Percentiles rank a stretch among this genome's conserved stretches.
phyloP scores from a whole-genome alignment of 2,329 filamentous ascomycete genomes.

The Scortechinia acanthostroma region DNA sequence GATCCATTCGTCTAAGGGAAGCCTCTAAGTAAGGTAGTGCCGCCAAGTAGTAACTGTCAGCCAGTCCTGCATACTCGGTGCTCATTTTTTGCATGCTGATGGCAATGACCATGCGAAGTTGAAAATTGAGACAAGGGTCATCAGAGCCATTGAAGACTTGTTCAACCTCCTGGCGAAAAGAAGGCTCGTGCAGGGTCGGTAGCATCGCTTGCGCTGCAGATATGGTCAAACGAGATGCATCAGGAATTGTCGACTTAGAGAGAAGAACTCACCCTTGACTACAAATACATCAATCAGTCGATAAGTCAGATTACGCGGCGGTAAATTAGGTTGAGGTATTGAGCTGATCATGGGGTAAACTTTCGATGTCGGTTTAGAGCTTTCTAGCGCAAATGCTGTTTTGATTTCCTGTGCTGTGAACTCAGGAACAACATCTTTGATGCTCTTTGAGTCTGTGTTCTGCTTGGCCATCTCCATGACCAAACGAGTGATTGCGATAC shows the following conservation, averaged over 20 bases:
- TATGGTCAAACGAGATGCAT: neutral
- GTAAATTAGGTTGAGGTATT: slow-evolving; percentile 48
- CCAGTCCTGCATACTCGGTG: slow-evolving; percentile 53
- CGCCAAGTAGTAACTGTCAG: slow-evolving; percentile 60
- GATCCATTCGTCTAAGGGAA: slow-evolving; percentile 48
- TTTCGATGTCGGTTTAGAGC: slow-evolving; percentile 22
- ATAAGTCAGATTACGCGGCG: slow-evolving; percentile 43
- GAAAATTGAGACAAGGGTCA: slow-evolving; percentile 52
- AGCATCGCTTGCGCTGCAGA: slow-evolving; percentile 52
- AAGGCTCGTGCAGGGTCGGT: slow-evolving; percentile 55
- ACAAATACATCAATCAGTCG: slow-evolving; percentile 53
- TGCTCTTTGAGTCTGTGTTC: slow-evolving; percentile 55
- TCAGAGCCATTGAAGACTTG: slow-evolving; percentile 45
- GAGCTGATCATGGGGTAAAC: slow-evolving; percentile 59
- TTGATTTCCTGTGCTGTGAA: slow-evolving; percentile 50
- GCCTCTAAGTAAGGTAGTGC: slow-evolving; percentile 49
- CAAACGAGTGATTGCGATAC: slow-evolving; percentile 56
- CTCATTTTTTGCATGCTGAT: slow-evolving; percentile 62
- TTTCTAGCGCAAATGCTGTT: slow-evolving; percentile 48
- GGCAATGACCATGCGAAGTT: slow-evolving; percentile 56
- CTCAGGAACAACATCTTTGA: slow-evolving; percentile 57
- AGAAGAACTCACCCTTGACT: slow-evolving; percentile 36
- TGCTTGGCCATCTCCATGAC: slow-evolving; percentile 64
- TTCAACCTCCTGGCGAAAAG: slow-evolving; percentile 48
- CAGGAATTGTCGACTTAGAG: neutral